phyloP scores from a whole-genome alignment of 129 eudicot genomes.

The Sambucus nigra region DNA sequence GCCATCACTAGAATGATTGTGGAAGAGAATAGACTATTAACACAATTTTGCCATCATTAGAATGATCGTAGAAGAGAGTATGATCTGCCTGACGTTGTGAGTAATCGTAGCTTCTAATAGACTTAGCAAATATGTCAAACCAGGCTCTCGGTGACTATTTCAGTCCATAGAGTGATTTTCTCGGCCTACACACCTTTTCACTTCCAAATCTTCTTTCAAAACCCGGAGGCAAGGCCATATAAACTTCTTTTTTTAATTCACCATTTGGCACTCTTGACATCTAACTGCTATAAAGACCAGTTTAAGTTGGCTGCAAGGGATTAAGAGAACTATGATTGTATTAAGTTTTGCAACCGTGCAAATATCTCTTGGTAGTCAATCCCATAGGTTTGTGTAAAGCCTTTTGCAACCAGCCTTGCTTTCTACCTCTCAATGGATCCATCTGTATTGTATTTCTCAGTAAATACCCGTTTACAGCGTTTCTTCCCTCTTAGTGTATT shows the following conservation, averaged over 20 bases:
- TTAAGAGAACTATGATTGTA: neutral
- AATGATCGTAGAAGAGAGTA: too few species aligned
- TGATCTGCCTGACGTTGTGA: too few species aligned
- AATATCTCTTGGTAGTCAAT: neutral
- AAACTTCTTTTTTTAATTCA: neutral
- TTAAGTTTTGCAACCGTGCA: neutral
- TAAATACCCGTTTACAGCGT: conserved; percentile 3
- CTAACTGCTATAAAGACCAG: neutral
- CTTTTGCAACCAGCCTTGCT: conserved; percentile 2
- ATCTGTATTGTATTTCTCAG: neutral
- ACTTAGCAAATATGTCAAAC: too few species aligned
- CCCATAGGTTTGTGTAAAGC: neutral
- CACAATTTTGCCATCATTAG: too few species aligned
- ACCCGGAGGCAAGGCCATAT: neutral
- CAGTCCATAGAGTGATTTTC: too few species aligned
- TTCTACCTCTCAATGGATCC: neutral
- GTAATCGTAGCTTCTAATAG: too few species aligned
- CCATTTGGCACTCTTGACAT: neutral
- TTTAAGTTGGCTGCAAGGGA: neutral
- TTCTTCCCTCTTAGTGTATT: too few species aligned
- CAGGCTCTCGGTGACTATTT: too few species aligned
- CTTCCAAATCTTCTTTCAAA: neutral
- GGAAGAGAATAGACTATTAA: too few species aligned
- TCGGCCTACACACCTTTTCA: too few species aligned
- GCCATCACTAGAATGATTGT: too few species aligned